Conservation (phyloP, 2,329 filamentous ascomycete species). For the Nannizzia gypsea region DNA sequence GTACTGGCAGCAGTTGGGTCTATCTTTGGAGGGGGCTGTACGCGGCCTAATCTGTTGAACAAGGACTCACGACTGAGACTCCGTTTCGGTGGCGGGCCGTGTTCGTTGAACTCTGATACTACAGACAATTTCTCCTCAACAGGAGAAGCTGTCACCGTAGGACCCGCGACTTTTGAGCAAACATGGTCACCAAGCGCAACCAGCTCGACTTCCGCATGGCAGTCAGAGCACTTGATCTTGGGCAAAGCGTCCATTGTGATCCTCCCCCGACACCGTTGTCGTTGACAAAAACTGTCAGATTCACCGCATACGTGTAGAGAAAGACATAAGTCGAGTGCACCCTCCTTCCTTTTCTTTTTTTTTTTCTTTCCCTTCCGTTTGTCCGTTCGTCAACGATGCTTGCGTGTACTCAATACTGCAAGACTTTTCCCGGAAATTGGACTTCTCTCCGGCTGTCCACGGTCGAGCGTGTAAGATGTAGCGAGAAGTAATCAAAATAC, state of each 20-base stretch:
- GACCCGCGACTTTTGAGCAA: constrained; percentile 38
- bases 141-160: not conserved
- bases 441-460: not conserved
- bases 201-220: constrained; percentile 66
- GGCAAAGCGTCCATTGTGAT: constrained; percentile 50
- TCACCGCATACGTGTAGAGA: not conserved
- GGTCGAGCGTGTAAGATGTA: not conserved
- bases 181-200: constrained; percentile 76
- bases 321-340: not conserved
- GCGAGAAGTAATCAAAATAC: not conserved
- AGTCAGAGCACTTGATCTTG: constrained; percentile 78
- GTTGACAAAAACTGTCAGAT: not conserved
- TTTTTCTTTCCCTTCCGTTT: not conserved
- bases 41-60: constrained; percentile 33
- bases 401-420: not conserved
- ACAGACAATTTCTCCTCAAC: not conserved
- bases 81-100: constrained; percentile 8
- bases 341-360: not conserved
- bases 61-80: constrained; percentile 3
- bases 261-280: not conserved
- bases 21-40: constrained; percentile 42
- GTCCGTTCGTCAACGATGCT: not conserved
- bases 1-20: constrained; percentile 48
- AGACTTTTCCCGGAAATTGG: not conserved
- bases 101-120: not conserved